A percentile compares a stretch with the other conserved stretches of the same genome.
These are phyloP conservation scores for Gorgonomyces haynaldii DNA, from an alignment of 192 early-diverging fungal genomes.

Conservation along the genomic window DNA sequence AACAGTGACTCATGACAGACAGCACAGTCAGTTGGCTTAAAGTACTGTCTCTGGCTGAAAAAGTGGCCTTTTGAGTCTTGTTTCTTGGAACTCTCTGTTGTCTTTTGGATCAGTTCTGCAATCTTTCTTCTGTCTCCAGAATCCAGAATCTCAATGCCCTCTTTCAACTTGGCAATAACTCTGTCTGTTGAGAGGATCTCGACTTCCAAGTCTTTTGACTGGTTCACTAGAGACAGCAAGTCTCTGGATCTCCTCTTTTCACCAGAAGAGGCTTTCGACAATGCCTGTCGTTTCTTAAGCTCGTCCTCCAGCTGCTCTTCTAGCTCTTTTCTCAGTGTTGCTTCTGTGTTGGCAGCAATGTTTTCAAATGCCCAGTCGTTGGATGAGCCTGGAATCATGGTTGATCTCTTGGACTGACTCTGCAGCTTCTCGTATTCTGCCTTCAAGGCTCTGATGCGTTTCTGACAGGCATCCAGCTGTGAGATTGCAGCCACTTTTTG, in stretches of 20 bases:
- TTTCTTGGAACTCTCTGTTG: neutral
- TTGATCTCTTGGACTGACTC: neutral
- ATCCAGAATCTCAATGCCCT: constrained; percentile 11
- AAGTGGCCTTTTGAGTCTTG: constrained; percentile 24
- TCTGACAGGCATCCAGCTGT: constrained; percentile 25
- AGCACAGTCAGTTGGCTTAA: constrained; percentile 40
- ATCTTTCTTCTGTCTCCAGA: constrained; percentile 10
- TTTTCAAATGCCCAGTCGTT: neutral
- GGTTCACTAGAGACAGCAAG: too few species aligned
- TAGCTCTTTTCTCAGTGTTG: constrained; percentile 19
- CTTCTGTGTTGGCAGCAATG: constrained; percentile 9
- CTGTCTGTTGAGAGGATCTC: constrained; percentile 12
- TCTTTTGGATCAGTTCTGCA: neutral
- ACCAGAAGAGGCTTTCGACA: constrained; percentile 19
- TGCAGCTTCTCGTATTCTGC: constrained; percentile 19
- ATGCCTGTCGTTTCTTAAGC: constrained; percentile 16
- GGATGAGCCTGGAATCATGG: neutral
- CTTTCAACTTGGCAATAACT: constrained; percentile 14
- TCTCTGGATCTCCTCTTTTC: neutral
- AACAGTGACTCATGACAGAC: constrained; percentile 39
- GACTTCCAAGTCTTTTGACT: constrained; percentile 16
- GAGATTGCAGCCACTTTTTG: constrained; percentile 13
- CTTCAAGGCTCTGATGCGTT: constrained; percentile 14
- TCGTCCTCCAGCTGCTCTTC: constrained; percentile 34
- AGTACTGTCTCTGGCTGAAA: constrained; percentile 27